A percentile compares a stretch with the other conserved stretches of the same genome.
Evolutionary conservation across 345 rosid species (phyloP).

Genomic region (Eucalyptus tenuipes): DNA sequence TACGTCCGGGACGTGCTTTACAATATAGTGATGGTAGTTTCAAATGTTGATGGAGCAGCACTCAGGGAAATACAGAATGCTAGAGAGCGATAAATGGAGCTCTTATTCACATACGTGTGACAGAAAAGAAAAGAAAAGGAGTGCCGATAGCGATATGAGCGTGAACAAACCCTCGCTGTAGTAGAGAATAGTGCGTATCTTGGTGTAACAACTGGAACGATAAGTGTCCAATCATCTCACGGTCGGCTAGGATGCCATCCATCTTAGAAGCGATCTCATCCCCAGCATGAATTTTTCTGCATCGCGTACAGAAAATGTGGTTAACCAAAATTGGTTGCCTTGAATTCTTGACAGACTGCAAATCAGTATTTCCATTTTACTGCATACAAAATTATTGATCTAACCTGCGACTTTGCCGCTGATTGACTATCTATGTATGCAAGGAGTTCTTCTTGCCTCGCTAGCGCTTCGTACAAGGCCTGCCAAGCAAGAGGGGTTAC

Average conservation of each 20-base stretch:
- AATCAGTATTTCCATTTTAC: not conserved
- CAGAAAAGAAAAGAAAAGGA: not conserved
- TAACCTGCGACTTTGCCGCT: conserved; percentile 46
- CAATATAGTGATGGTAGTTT: not conserved
- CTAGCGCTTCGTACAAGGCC: conserved; percentile 75
- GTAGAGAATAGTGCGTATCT: not conserved
- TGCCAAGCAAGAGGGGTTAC: conserved; percentile 3
- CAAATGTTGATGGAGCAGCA: not conserved
- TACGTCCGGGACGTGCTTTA: not conserved
- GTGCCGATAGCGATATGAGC: not conserved
- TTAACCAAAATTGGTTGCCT: not conserved
- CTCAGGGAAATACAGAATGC: not conserved
- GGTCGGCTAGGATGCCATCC: not conserved
- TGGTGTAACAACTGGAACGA: not conserved
- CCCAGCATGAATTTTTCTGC: not conserved
- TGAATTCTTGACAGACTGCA: not conserved
- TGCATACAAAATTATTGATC: not conserved
- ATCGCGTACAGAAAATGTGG: not conserved
- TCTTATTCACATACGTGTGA: not conserved
- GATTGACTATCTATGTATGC: conserved; percentile 64
- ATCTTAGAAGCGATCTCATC: not conserved
- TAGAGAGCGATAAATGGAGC: not conserved
- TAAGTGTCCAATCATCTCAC: not conserved
- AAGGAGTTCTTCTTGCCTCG: conserved; percentile 79
- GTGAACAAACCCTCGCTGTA: not conserved